Conservation (phyloP, 306 rosid genomes). For the Delonix regia region DNA sequence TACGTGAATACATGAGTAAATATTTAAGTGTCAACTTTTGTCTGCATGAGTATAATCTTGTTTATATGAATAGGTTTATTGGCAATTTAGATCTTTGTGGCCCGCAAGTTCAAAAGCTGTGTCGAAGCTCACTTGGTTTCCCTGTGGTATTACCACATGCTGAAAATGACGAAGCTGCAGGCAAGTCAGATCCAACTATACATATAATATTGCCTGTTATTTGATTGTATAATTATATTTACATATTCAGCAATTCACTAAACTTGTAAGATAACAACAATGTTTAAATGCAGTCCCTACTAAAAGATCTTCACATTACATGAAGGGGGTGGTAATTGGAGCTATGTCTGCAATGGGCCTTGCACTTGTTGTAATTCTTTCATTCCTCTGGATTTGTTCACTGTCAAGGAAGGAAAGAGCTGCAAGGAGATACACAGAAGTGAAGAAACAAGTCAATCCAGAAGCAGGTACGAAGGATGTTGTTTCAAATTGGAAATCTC, state of each 20-base stretch:
- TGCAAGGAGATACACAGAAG: slow-evolving; percentile 67
- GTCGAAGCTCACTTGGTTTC: slow-evolving; percentile 87
- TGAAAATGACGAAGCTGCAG: slow-evolving; percentile 80
- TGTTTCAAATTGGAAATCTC: slow-evolving; percentile 28
- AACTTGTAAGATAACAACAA: slow-evolving; percentile 20
- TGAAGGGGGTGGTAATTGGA: slow-evolving; percentile 77
- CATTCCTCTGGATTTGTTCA: slow-evolving; percentile 70
- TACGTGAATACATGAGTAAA: too few relatives aligned
- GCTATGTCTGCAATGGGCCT: slow-evolving; percentile 66
- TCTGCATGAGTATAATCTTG: too few relatives aligned
- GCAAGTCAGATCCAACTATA: slow-evolving; percentile 43
- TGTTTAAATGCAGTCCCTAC: slow-evolving; percentile 58
- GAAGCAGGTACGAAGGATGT: slow-evolving; percentile 58
- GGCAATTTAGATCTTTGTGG: slow-evolving; percentile 93
- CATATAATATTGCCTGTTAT: background rate
- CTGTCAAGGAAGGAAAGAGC: slow-evolving; percentile 77
- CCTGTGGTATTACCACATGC: slow-evolving; percentile 92
- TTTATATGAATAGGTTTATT: slow-evolving; percentile 52
- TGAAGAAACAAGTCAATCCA: slow-evolving; percentile 71
- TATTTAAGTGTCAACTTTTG: too few relatives aligned
- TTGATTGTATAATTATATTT: background rate
- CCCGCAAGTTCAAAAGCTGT: slow-evolving; percentile 80
- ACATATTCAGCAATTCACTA: background rate
- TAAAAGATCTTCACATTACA: slow-evolving; percentile 70
- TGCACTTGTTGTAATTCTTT: slow-evolving; percentile 55